Evolutionary conservation across 2,329 filamentous ascomycete species (phyloP).

Genomic region (Xylariaceae sp.): DNA sequence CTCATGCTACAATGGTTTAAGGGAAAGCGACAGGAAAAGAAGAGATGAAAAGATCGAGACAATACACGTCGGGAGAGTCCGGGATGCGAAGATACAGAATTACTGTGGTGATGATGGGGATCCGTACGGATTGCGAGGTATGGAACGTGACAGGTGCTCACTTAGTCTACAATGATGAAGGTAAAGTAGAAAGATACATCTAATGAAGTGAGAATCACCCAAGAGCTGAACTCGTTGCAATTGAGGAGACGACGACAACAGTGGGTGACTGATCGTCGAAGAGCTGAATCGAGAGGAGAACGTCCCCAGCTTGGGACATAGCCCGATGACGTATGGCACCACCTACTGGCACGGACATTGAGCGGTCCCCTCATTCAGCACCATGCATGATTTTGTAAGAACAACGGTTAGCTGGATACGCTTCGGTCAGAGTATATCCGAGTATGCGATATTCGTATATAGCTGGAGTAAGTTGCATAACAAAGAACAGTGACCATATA

Average conservation of each 20-base stretch:
- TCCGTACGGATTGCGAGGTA: background rate
- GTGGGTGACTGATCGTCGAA: background rate
- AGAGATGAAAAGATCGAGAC: background rate
- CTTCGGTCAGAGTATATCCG: too few relatives aligned
- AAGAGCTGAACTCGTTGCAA: constrained; percentile 8
- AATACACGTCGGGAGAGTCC: background rate
- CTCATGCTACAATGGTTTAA: constrained; percentile 6
- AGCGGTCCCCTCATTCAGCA: too few relatives aligned
- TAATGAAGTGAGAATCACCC: background rate
- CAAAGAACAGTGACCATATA: too few relatives aligned
- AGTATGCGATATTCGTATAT: too few relatives aligned
- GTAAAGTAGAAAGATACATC: background rate
- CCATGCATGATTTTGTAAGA: too few relatives aligned
- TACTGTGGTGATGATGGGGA: background rate
- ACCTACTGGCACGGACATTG: background rate
- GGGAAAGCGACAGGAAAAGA: background rate
- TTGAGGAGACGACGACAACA: background rate
- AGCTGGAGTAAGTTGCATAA: too few relatives aligned
- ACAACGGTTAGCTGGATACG: background rate
- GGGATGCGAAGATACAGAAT: background rate
- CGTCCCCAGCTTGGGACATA: background rate
- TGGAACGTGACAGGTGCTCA: background rate
- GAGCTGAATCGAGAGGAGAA: background rate
- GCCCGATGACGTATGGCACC: background rate
- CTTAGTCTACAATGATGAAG: background rate